phyloP scores from a whole-genome alignment of 495 filamentous ascomycete species.

The Echria macrotheca region DNA sequence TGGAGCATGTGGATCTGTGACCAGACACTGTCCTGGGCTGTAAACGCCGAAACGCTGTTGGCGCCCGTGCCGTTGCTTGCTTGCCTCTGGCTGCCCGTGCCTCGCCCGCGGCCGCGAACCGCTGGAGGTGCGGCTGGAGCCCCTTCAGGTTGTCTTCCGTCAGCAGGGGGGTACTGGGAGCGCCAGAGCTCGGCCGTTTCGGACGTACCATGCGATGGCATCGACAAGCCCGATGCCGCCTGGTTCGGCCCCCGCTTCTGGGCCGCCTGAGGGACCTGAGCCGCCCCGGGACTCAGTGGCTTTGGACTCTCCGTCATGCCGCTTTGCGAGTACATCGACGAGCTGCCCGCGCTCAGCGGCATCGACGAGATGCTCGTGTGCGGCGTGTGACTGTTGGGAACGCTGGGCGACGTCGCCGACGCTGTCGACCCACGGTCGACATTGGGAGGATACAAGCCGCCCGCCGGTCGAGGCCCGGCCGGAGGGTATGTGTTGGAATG shows the following conservation, averaged over 20 bases:
- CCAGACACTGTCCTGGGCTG: constrained; percentile 40
- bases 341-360: constrained; percentile 41
- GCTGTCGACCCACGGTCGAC: constrained; percentile 46
- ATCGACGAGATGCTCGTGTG: constrained; percentile 45
- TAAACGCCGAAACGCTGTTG: constrained; percentile 38
- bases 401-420: constrained; percentile 46
- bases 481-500: constrained; percentile 76
- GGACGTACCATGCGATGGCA: constrained; percentile 35
- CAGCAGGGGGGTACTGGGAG: constrained; percentile 43
- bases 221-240: constrained; percentile 30
- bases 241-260: constrained; percentile 42
- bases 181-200: constrained; percentile 29
- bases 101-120: constrained; percentile 19
- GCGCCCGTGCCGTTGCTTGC: constrained; percentile 18
- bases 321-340: constrained; percentile 62
- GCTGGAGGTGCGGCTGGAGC: constrained; percentile 31
- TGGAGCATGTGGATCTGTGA: constrained; percentile 48
- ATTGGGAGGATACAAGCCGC: constrained; percentile 58
- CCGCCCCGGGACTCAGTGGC: constrained; percentile 70
- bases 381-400: constrained; percentile 39
- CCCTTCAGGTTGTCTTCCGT: constrained; percentile 41
- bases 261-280: constrained; percentile 54
- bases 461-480: constrained; percentile 42
- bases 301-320: constrained; percentile 83
- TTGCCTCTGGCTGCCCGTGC: constrained; percentile 21